Evolutionary conservation across 2,329 filamentous ascomycete genomes (phyloP), one percentile per base, ranked within the genome.

Genomic region (Xylaria sp.): DNA sequence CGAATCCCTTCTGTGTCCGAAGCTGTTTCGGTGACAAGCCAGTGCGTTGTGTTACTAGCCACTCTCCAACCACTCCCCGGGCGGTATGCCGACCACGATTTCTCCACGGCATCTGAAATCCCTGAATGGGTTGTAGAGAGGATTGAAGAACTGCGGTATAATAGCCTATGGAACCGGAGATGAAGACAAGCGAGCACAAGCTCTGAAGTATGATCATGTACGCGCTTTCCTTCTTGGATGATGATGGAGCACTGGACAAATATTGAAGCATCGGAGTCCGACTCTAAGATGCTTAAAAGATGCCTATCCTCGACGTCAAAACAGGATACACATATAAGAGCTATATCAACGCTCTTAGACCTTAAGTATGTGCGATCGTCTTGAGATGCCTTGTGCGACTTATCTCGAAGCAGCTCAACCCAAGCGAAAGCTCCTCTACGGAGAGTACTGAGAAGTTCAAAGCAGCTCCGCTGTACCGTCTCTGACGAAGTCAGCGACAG

Each of bases 231-330:
- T 33, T 65, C 66, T 49, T 68, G 66, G 36, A 66, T 66, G 2
- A 63, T 10, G 22, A 68, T 68, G 17, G 62, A 66, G 6, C 62
- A 63, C 31, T 66, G 66, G 11, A 66, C 49, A n/a, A 68, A 55
- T 5, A 63, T 66, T 2, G 66, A 59, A 29, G 59, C 62, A 13
- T 68, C 49, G 33, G 2, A 10, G 1, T 50, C 47, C 9, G 29
- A 56, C 38, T 25, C 11, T 2, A 67, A 29, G 17, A 67, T 57
- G 1, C n/a, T 6, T 3, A 22, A 42, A 39, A 68, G 54, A 57
- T 65, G 0, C 2, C 13, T 5, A 13, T 45, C 33, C 5, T 68
- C 57, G 3, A 68, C 42, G 51, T 68, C 54, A 39, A 68, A 68
- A 25, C 29, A 65, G 3, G 53, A 54, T 4, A 36, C 53, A 29